These are phyloP conservation scores for Helichrysum umbraculigerum DNA, from an alignment of 129 eudicot species.

Conservation along the genomic window DNA sequence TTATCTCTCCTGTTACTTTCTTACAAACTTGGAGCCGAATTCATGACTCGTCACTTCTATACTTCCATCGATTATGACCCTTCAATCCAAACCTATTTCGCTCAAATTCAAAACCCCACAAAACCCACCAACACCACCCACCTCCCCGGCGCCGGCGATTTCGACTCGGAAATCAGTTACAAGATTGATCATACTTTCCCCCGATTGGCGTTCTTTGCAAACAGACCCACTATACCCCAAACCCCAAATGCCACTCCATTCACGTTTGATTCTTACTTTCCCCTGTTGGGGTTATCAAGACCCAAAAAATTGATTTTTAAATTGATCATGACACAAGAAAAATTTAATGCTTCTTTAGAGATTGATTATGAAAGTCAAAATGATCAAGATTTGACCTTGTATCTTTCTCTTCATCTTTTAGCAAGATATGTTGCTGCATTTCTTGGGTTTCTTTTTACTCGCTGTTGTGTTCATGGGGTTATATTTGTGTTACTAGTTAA, in stretches of 20 bases:
- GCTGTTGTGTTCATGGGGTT: conserved; percentile 69
- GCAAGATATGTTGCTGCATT: conserved; percentile 54
- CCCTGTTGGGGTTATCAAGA: conserved; percentile 40
- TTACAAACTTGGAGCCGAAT: conserved; percentile 51
- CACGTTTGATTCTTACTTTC: conserved; percentile 37
- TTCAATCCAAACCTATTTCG: conserved; percentile 54
- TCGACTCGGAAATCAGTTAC: conserved; percentile 41
- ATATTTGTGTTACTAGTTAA: conserved; percentile 61
- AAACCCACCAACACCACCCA: conserved; percentile 24
- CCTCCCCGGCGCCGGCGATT: conserved; percentile 49
- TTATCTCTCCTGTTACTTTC: conserved; percentile 57
- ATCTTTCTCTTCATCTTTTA: conserved; percentile 6
- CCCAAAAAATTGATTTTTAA: conserved; percentile 29
- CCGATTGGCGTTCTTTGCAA: conserved; percentile 45
- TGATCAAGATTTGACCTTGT: no score
- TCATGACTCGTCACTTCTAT: no score
- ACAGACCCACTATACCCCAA: conserved; percentile 26
- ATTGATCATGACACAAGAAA: conserved; percentile 19
- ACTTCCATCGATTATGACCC: conserved; percentile 68
- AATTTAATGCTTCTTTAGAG: neutral
- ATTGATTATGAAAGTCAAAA: conserved; percentile 17
- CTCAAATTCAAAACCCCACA: conserved; percentile 46
- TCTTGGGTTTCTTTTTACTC: conserved; percentile 49
- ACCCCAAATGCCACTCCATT: conserved; percentile 35
- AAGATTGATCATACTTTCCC: no score